Evolutionary conservation across 2,329 filamentous ascomycete species (phyloP).

Genomic region (Grosmannia serpens): DNA sequence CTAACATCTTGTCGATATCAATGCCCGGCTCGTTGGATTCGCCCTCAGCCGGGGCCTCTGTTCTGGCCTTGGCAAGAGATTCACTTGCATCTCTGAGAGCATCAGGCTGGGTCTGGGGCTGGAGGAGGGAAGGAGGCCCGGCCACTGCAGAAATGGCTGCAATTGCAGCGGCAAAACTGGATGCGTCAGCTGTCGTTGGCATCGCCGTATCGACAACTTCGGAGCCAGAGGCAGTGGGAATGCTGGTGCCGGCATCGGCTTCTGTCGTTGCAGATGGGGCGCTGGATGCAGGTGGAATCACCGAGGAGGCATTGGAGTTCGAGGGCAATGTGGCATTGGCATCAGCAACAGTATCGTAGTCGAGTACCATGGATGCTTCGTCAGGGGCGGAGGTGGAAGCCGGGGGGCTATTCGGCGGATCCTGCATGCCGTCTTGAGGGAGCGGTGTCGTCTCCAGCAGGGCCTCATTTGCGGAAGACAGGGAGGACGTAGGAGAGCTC

Average conservation of each 20-base stretch:
- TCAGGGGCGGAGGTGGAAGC: not conserved
- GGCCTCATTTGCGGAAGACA: slow-evolving; percentile 1
- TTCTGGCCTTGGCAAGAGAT: not conserved
- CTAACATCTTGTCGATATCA: slow-evolving; percentile 25
- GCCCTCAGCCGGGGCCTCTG: not conserved
- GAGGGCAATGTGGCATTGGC: not conserved
- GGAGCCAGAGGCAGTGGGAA: not conserved
- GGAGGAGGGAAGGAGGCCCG: not conserved
- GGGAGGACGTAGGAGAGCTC: slow-evolving; percentile 5
- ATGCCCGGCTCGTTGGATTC: slow-evolving; percentile 11
- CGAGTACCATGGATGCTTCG: not conserved
- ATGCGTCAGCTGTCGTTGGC: not conserved
- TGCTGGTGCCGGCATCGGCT: not conserved
- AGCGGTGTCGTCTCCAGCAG: not conserved
- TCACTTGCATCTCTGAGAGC: not conserved
- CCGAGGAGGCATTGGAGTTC: not conserved
- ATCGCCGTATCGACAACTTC: not conserved
- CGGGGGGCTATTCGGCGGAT: not conserved
- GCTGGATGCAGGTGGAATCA: not conserved
- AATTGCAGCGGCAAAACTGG: not conserved
- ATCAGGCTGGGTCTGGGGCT: not conserved
- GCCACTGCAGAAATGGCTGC: not conserved
- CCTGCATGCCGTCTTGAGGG: not conserved
- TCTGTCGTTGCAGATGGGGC: not conserved
- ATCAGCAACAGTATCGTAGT: not conserved